These are phyloP conservation scores for Hanseniaspora uvarum DNA, from an alignment of 1,139 yeast genomes.

Conservation along the genomic window DNA sequence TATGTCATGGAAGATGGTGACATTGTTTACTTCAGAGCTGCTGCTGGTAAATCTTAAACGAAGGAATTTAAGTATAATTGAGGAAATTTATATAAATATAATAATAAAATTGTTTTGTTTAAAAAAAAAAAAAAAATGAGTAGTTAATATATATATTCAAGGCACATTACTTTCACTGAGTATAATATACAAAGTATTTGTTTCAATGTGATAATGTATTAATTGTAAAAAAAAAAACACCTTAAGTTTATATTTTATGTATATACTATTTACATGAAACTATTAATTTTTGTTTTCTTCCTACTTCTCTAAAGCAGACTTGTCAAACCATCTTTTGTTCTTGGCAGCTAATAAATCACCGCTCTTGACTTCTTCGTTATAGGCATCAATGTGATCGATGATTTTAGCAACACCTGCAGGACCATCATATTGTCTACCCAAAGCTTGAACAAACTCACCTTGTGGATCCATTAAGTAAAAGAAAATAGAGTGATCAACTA, in stretches of 20 bases:
- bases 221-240: too few species aligned
- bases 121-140: too few species aligned
- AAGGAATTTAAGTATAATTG: neutral
- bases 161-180: too few species aligned
- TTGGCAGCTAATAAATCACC: slow-evolving; percentile 35
- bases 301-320: slow-evolving; percentile 9
- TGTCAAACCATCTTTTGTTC: slow-evolving; percentile 37
- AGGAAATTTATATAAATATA: neutral
- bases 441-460: slow-evolving; percentile 85
- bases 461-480: slow-evolving; percentile 95
- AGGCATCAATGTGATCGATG: slow-evolving; percentile 64
- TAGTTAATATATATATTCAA: too few species aligned
- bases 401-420: slow-evolving; percentile 71
- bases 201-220: too few species aligned
- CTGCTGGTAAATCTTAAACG: slow-evolving; percentile 73
- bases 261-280: neutral
- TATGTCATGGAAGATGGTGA: slow-evolving; percentile 90
- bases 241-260: too few species aligned
- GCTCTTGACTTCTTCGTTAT: slow-evolving; percentile 51
- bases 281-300: too few species aligned
- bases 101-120: neutral
- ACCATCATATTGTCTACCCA: slow-evolving; percentile 83
- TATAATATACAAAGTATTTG: too few species aligned
- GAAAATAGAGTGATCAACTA: slow-evolving; percentile 94
- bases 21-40: slow-evolving; percentile 86